Percentiles rank a stretch among this genome's conserved stretches.
phyloP scores from a whole-genome alignment of 208 protist genomes.

The Spongospora subterranea region DNA sequence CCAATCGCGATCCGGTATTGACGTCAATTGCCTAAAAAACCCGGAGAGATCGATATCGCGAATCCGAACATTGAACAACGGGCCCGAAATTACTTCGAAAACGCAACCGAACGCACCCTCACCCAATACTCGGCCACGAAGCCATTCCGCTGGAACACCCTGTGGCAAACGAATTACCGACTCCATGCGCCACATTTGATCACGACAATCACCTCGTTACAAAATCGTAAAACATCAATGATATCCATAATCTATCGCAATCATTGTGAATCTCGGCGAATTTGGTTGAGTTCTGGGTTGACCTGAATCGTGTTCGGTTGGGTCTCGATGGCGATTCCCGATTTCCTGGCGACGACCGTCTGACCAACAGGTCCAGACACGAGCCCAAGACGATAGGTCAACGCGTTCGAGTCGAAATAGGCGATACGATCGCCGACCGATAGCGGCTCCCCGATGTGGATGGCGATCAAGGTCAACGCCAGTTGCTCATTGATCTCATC shows the following conservation, averaged over 20 bases:
- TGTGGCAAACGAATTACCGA: not conserved
- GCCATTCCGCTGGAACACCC: not conserved
- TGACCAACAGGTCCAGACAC: not conserved
- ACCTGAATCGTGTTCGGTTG: not conserved
- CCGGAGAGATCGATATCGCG: not conserved
- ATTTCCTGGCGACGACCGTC: no score
- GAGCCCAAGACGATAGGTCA: not conserved
- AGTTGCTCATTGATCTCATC: not conserved
- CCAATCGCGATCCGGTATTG: not conserved
- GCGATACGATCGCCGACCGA: not conserved
- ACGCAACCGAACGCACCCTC: slow-evolving; percentile 39
- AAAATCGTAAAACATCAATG: not conserved
- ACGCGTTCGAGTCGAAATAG: not conserved
- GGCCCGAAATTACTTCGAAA: no score
- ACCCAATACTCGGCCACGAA: not conserved
- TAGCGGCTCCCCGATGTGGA: not conserved
- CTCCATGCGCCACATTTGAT: not conserved
- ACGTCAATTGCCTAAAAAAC: slow-evolving; percentile 14
- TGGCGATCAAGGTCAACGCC: not conserved
- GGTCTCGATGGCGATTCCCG: no score
- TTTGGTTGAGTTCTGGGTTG: not conserved
- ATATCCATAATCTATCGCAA: not conserved
- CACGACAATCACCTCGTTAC: not conserved
- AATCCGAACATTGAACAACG: not conserved
- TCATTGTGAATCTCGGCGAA: not conserved